A percentile compares a stretch with the other conserved stretches of the same genome.
Conservation (phyloP, 139 green algal species). For the Chlorella sp. region DNA sequence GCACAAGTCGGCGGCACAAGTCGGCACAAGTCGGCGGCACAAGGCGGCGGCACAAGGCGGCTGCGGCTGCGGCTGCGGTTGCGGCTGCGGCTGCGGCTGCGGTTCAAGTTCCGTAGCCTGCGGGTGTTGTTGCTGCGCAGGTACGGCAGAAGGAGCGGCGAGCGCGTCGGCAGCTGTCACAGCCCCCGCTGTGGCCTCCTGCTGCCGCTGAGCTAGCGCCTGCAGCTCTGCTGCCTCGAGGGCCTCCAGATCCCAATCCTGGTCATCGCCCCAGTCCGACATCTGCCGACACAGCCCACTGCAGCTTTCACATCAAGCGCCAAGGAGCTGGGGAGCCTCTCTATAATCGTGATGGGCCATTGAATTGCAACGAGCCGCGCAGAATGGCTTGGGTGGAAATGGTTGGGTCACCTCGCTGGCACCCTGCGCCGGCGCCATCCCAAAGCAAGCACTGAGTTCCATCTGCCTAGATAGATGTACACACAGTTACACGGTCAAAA, state of each 20-base stretch:
- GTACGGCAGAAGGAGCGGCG: not conserved
- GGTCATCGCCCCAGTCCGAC: constrained; percentile 13
- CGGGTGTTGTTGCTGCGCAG: not conserved
- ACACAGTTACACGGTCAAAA: too few relatives aligned
- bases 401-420: too few relatives aligned
- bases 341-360: too few relatives aligned
- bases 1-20: not conserved
- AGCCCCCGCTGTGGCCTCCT: not conserved
- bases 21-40: not conserved
- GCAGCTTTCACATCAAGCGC: not conserved
- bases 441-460: too few relatives aligned
- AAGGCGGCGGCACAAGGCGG: not conserved
- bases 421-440: too few relatives aligned
- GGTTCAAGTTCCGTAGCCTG: not conserved
- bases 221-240: not conserved
- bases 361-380: too few relatives aligned
- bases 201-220: not conserved
- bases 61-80: too few relatives aligned
- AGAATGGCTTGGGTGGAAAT: too few relatives aligned
- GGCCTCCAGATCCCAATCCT: not conserved
- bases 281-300: not conserved
- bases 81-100: not conserved
- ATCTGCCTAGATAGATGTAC: too few relatives aligned
- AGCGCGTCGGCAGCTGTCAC: not conserved
- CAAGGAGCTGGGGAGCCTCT: too few relatives aligned